phyloP scores from a whole-genome alignment of 2,329 filamentous ascomycete species.

The Ascochyta rabiei region DNA sequence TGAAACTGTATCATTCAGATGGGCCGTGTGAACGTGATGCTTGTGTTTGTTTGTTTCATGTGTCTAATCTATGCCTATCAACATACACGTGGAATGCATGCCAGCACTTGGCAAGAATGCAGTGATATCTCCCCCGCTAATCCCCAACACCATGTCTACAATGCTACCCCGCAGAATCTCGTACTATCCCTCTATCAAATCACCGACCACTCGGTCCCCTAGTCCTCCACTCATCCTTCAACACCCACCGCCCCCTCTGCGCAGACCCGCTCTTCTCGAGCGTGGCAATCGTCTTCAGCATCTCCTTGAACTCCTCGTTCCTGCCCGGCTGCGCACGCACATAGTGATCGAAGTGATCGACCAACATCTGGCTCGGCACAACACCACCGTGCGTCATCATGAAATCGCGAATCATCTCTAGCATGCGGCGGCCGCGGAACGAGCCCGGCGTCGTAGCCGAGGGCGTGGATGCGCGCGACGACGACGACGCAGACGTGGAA shows the following conservation, averaged over 20 bases:
- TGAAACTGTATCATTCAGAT: neutral
- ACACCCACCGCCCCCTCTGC: constrained; percentile 60
- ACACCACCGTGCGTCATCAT: constrained; percentile 77
- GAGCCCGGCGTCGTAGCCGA: constrained; percentile 30
- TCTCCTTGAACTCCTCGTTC: constrained; percentile 76
- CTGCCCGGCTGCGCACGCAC: constrained; percentile 73
- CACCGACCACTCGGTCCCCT: constrained; percentile 3
- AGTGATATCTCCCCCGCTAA: constrained; percentile 11
- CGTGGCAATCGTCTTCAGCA: constrained; percentile 76
- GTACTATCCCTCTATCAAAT: no score
- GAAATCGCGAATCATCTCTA: constrained; percentile 72
- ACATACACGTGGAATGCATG: constrained; percentile 12
- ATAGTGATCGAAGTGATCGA: constrained; percentile 86
- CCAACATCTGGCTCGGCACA: constrained; percentile 81
- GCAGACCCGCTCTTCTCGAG: constrained; percentile 63
- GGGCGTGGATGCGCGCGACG: constrained; percentile 39
- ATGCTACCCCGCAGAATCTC: neutral
- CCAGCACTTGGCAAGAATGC: constrained; percentile 29
- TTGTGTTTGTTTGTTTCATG: neutral
- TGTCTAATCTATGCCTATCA: neutral
- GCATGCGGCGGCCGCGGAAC: constrained; percentile 51
- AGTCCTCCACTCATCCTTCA: constrained; percentile 60
- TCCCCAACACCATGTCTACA: neutral
- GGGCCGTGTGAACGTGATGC: neutral
- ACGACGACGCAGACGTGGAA: constrained; percentile 21